Percentiles rank a stretch among this genome's conserved stretches.
phyloP scores from a whole-genome alignment of 345 rosid genomes.

The Camelina laxa region DNA sequence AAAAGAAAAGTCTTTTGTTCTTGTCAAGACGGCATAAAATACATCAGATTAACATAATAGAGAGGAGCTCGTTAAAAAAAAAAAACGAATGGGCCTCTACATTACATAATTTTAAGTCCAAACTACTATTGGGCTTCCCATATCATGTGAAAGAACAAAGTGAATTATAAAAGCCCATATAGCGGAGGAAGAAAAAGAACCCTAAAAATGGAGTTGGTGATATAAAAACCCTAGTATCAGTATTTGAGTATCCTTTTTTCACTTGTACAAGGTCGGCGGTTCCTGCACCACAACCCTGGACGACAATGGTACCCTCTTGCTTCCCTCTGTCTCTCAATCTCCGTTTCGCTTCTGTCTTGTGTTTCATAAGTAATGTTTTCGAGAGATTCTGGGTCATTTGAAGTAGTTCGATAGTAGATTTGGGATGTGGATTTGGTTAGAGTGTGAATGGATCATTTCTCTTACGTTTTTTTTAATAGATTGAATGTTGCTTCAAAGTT shows the following conservation, averaged over 20 bases:
- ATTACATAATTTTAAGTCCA: not conserved
- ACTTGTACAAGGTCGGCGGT: constrained; percentile 6
- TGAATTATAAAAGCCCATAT: not conserved
- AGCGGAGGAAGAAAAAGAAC: not conserved
- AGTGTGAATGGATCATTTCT: not conserved
- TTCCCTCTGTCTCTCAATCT: not conserved
- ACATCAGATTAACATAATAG: not conserved
- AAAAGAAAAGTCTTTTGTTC: not conserved
- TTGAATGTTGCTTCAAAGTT: not conserved
- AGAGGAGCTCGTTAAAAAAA: too few relatives aligned
- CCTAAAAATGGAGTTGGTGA: constrained; percentile 20
- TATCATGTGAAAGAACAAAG: not conserved
- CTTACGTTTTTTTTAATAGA: not conserved
- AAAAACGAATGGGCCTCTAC: not conserved
- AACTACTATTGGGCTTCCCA: constrained; percentile 6
- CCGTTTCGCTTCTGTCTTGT: not conserved
- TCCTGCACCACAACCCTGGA: constrained; percentile 16
- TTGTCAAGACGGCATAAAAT: not conserved
- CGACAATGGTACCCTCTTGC: constrained; percentile 25
- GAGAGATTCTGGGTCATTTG: not conserved
- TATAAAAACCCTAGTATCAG: constrained; percentile 22
- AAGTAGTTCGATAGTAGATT: not conserved
- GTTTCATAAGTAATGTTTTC: not conserved
- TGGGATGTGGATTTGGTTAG: not conserved
- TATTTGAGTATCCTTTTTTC: not conserved